phyloP scores from a whole-genome alignment of 2,329 filamentous ascomycete genomes.

The Diaporthe batatas region DNA sequence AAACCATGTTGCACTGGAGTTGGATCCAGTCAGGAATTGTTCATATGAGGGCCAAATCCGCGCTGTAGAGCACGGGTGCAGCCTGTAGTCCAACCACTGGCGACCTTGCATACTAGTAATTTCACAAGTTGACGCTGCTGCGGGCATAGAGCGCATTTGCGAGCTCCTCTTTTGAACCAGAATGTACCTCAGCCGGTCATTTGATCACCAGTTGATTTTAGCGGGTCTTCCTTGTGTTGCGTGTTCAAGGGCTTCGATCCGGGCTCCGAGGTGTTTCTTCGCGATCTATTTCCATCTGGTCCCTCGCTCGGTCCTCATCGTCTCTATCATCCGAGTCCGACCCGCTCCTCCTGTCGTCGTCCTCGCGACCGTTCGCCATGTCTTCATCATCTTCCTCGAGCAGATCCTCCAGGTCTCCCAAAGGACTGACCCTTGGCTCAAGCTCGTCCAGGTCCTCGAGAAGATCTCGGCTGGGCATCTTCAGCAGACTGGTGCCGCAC shows the following conservation, averaged over 20 bases:
- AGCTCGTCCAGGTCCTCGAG: slow-evolving; percentile 91
- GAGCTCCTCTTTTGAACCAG: not conserved
- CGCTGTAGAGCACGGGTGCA: too few relatives aligned
- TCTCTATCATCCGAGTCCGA: slow-evolving; percentile 42
- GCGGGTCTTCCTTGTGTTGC: not conserved
- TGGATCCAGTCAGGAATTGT: too few relatives aligned
- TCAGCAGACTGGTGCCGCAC: slow-evolving; percentile 92
- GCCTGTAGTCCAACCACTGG: not conserved
- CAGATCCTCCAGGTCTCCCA: slow-evolving; percentile 83
- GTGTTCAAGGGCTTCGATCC: slow-evolving; percentile 35
- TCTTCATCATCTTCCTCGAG: slow-evolving; percentile 66
- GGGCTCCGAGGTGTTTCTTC: slow-evolving; percentile 39
- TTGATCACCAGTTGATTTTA: not conserved
- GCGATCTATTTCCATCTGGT: slow-evolving; percentile 57
- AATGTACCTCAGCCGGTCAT: not conserved
- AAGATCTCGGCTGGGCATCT: slow-evolving; percentile 84
- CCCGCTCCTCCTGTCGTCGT: slow-evolving; percentile 45
- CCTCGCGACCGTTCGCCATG: slow-evolving; percentile 51
- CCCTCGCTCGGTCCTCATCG: slow-evolving; percentile 47
- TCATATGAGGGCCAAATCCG: too few relatives aligned
- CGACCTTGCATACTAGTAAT: not conserved
- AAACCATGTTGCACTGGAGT: not conserved
- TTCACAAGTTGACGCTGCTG: not conserved
- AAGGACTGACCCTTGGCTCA: slow-evolving; percentile 85
- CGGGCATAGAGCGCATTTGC: not conserved